phyloP scores from a whole-genome alignment of 176 grass and related monocot genomes.

The Guadua angustifolia region DNA sequence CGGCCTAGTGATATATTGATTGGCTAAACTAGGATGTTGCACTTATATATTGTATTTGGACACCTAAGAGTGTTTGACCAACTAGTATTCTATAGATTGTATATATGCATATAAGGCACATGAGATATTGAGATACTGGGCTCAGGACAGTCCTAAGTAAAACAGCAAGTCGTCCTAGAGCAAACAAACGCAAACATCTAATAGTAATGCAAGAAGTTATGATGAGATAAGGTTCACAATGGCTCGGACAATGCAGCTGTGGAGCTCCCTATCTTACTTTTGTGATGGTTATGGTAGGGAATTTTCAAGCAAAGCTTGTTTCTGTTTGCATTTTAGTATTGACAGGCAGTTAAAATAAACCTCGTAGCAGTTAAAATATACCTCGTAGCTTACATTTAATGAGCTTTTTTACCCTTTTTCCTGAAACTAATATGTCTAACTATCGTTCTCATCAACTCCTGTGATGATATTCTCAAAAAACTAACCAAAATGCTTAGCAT shows the following conservation, averaged over 20 bases:
- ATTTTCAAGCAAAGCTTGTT: not conserved
- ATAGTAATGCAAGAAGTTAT: not conserved
- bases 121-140: not conserved
- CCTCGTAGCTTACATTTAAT: not conserved
- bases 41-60: not conserved
- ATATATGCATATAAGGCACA: not conserved
- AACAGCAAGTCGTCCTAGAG: not conserved
- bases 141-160: not conserved
- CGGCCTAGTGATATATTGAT: not conserved
- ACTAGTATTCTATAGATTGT: not conserved
- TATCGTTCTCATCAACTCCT: not conserved
- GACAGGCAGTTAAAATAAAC: not conserved
- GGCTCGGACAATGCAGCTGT: not conserved
- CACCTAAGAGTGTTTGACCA: not conserved
- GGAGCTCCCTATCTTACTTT: not conserved
- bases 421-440: not conserved
- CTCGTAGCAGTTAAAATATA: not conserved
- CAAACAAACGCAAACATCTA: not conserved
- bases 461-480: not conserved
- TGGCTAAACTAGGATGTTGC: not conserved
- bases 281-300: not conserved
- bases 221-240: constrained; percentile 14
- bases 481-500: not conserved
- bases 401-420: not conserved
- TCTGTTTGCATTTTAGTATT: not conserved